Evolutionary conservation across 116 monocot genomes (phyloP), one percentile per base, ranked within the genome.

Genomic region (Posidonia oceanica): DNA sequence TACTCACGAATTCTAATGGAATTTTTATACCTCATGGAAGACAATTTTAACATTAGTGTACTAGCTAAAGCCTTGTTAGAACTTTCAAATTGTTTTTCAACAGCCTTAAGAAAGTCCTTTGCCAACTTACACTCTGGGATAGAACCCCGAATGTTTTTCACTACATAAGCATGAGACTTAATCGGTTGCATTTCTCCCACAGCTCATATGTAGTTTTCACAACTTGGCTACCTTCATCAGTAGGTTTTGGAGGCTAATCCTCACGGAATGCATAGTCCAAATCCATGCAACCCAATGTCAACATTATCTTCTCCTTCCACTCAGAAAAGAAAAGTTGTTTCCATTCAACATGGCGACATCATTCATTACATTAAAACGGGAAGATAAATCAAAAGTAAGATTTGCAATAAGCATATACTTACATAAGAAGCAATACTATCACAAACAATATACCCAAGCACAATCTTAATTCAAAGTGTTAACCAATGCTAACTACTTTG

Each of bases 1-100:
- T 82, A 76, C 66, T 77, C 66, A 55, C 59, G 64, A 57, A 71
- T 71, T 13, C 63, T 59, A 56, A 14, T 57, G n/a, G 55, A 71
- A 4, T 71, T 71, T 3, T 77, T 77, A 21, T 59, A 72, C 65
- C 4, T 72, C 66, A 66, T 71, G 2, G 44, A 51, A 66, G 66
- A 57, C 0, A 77, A 52, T 7, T 21, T 77, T 42, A 2, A 4
- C 36, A 76, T 18, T 20, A 64, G 20, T 10, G 21, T 61, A 36
- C 66, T 72, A 20, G 60, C 61, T 52, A 61, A 52, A 15, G 36
- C 66, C 54, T 53, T 78, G 20, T 61, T 20, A 10, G 36, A 61
- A 22, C 12, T 61, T 12, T 11, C 61, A 61, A 61, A 61, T 36
- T 18, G 4, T 23, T 68, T 68, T 51, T 74, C 55, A 36, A 74